These are phyloP conservation scores for Mercurialis annua DNA, from an alignment of 345 rosid species.

Conservation along the genomic window DNA sequence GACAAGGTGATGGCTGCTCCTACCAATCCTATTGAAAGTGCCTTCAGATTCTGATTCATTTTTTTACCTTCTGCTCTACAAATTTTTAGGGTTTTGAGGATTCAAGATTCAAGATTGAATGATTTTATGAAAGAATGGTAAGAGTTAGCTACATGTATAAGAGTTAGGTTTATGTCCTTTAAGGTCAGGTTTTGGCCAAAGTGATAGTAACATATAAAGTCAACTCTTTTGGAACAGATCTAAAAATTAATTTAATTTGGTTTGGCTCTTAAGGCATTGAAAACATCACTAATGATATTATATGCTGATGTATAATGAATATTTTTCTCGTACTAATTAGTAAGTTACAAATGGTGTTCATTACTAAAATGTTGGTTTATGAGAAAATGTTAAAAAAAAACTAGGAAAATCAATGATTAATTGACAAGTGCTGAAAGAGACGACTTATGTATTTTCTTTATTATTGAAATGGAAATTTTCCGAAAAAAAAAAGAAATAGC, in stretches of 20 bases:
- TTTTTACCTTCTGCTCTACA: no score
- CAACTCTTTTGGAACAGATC: slow-evolving; percentile 6
- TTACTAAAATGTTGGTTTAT: no score
- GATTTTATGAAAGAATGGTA: neutral
- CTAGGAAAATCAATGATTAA: no score
- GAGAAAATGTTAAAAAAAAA: no score
- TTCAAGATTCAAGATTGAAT: neutral
- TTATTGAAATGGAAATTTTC: no score
- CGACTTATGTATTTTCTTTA: no score
- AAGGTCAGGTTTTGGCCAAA: slow-evolving; percentile 6
- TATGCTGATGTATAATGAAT: neutral
- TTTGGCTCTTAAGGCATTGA: neutral
- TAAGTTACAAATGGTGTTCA: no score
- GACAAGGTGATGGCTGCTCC: slow-evolving; percentile 73
- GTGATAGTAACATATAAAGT: neutral
- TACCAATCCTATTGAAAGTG: slow-evolving; percentile 57
- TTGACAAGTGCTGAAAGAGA: no score
- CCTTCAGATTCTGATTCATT: slow-evolving; percentile 50
- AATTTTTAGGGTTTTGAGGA: no score
- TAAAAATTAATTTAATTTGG: neutral
- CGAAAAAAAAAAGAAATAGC: no score
- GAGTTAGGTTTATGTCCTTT: neutral
- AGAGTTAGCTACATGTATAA: neutral
- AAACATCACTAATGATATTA: neutral
- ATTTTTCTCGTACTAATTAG: no score